These are phyloP conservation scores for Pulchroboletus neoregius DNA, from an alignment of 1,284 basidiomycete genomes.

Conservation along the genomic window DNA sequence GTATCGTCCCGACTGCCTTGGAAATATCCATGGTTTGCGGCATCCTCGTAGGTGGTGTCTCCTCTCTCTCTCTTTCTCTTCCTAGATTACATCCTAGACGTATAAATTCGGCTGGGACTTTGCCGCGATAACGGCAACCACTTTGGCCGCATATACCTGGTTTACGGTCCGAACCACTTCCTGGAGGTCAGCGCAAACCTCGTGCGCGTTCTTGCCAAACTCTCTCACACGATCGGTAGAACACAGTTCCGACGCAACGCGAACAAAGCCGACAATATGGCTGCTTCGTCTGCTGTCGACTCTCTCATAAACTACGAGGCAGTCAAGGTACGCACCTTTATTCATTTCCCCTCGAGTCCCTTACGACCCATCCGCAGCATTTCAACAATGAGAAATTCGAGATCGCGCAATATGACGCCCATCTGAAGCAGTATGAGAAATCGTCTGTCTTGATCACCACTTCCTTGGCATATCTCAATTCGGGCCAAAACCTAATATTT, in stretches of 20 bases:
- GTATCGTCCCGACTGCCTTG: slow-evolving; percentile 92
- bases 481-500: slow-evolving; percentile 96
- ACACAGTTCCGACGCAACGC: slow-evolving; percentile 93
- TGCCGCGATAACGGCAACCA: slow-evolving; percentile 83
- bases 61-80: background rate
- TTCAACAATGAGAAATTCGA: slow-evolving; percentile 98
- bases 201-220: background rate
- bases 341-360: background rate
- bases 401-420: slow-evolving; percentile 87
- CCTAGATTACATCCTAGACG: slow-evolving; percentile 47
- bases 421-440: slow-evolving; percentile 85
- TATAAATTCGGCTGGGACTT: slow-evolving; percentile 98
- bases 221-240: slow-evolving; percentile 40
- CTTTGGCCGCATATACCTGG: slow-evolving; percentile 93
- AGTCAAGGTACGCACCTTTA: slow-evolving; percentile 68
- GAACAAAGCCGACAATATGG: slow-evolving; percentile 95
- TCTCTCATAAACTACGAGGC: slow-evolving; percentile 98
- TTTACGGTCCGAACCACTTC: slow-evolving; percentile 95
- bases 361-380: slow-evolving; percentile 49
- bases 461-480: slow-evolving; percentile 89
- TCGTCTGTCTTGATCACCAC: slow-evolving; percentile 94
- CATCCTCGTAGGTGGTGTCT: slow-evolving; percentile 62
- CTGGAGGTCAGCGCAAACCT: slow-evolving; percentile 66
- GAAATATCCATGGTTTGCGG: slow-evolving; percentile 98
- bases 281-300: slow-evolving; percentile 91